Conservation (phyloP, 148 eudicot genomes). For the Rhododendron williamsianum region DNA sequence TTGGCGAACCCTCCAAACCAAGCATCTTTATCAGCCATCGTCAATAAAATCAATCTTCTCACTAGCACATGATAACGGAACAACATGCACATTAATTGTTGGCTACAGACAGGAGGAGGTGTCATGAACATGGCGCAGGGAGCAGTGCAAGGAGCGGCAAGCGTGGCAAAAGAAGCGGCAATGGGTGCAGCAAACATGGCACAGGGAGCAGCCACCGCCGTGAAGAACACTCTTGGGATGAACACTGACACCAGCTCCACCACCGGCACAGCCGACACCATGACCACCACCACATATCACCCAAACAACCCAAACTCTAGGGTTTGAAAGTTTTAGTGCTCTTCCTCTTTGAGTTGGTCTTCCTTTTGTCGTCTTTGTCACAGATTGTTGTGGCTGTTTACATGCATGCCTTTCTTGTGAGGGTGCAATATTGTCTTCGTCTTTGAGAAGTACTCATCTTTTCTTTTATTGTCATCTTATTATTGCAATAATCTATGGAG, state of each 20-base stretch:
- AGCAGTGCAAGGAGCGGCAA: constrained; percentile 29
- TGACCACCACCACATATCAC: neutral
- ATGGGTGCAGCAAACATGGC: constrained; percentile 23
- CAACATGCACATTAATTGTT: neutral
- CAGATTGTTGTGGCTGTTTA: neutral
- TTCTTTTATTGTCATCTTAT: neutral
- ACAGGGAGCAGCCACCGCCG: constrained; percentile 4
- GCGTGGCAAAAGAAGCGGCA: constrained; percentile 1
- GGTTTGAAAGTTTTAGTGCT: neutral
- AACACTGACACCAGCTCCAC: constrained; percentile 30
- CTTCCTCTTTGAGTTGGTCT: neutral
- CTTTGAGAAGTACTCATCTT: neutral
- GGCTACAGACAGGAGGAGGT: constrained; percentile 55
- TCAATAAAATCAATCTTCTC: neutral
- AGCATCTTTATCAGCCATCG: neutral
- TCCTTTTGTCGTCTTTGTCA: neutral
- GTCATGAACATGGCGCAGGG: constrained; percentile 65
- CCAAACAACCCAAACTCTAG: neutral
- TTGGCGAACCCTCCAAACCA: neutral
- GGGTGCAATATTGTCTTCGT: neutral
- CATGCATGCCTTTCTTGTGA: neutral
- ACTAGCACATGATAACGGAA: neutral
- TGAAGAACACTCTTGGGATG: constrained; percentile 41
- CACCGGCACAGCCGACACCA: neutral
- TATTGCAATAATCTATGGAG: neutral